phyloP scores from a whole-genome alignment of 2,329 filamentous ascomycete genomes.

The Aspergillus ustus region DNA sequence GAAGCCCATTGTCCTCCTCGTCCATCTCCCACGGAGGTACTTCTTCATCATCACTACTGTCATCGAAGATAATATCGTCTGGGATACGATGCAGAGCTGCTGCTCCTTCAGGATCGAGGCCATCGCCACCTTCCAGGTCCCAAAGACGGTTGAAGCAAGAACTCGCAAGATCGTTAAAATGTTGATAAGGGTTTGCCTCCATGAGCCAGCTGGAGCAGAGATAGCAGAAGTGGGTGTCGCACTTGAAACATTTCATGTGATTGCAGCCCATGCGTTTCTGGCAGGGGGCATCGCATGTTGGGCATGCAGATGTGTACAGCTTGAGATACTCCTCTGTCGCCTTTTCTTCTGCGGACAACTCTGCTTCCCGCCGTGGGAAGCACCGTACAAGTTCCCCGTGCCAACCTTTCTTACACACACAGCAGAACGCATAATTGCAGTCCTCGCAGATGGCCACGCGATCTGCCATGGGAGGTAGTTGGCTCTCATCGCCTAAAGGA shows the following conservation, averaged over 20 bases:
- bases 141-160: slow-evolving; percentile 84
- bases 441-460: slow-evolving; percentile 85
- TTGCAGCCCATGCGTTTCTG: slow-evolving; percentile 96
- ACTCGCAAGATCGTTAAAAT: slow-evolving; percentile 76
- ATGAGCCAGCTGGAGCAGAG: slow-evolving; percentile 87
- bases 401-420: slow-evolving; percentile 78
- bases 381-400: slow-evolving; percentile 84
- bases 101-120: slow-evolving; percentile 47
- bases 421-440: slow-evolving; percentile 88
- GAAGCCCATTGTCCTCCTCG: slow-evolving; percentile 32
- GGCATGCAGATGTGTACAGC: slow-evolving; percentile 82
- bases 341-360: slow-evolving; percentile 82
- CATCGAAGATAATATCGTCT: slow-evolving; percentile 45
- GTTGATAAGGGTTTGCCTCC: slow-evolving; percentile 78
- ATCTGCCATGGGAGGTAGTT: slow-evolving; percentile 59
- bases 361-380: slow-evolving; percentile 65
- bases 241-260: slow-evolving; percentile 93
- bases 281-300: slow-evolving; percentile 80
- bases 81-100: slow-evolving; percentile 46
- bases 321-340: slow-evolving; percentile 84
- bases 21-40: slow-evolving; percentile 32
- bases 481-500: slow-evolving; percentile 47
- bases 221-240: slow-evolving; percentile 93
- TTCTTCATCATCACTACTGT: slow-evolving; percentile 37
- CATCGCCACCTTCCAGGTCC: slow-evolving; percentile 85